Evolutionary conservation across 441 rosid species (phyloP), one percentile per base, ranked within the genome.

Genomic region (Raphanus hybrid): DNA sequence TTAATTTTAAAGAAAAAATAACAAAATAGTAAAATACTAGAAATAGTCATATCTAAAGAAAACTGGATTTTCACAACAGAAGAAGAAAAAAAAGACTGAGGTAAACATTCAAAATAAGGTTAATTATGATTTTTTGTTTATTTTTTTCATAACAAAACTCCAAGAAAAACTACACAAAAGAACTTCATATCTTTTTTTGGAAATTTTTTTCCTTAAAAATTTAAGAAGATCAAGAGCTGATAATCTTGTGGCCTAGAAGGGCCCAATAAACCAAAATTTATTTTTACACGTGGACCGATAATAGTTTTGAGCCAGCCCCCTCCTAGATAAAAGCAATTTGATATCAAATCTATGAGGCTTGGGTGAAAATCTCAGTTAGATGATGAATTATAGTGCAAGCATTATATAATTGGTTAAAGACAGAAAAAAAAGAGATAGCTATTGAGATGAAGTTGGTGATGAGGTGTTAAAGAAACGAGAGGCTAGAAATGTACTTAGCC

Each of bases 401-500:
- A n/a, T 57, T 6, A 6, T 23, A 52, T 45, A 0, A 48, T 27
- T 12, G 3, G 18, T 3, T 11, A 60, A 26, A 59, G 37, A 26
- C 8, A 3, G 14, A 12, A 4, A 16, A 59, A 20, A 20, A 2
- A 57, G 35, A 66, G 62, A 67, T 9, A 67, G 55, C 74, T 67
- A 80, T 29, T 9, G 63, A 67, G 89, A 84, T 85, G 90, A 84
- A 84, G 79, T 80, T 74, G 67, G 78, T 54, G 65, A 76, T 26
- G 63, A 71, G 77, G 80, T 66, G 80, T 66, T 71, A 67, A 71
- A 76, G 77, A 75, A 89, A 92, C 64, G 93, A 86, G 96, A 84
- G 98, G 98, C 78, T 87, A 81, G 75, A 85, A 87, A 80, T 90
- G 75, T 67, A 75, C 80, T 83, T 80, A 78, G 84, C 89, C 90